These are phyloP conservation scores for Phaffomyces opuntiae DNA, from an alignment of 805 yeast species.

Conservation along the genomic window DNA sequence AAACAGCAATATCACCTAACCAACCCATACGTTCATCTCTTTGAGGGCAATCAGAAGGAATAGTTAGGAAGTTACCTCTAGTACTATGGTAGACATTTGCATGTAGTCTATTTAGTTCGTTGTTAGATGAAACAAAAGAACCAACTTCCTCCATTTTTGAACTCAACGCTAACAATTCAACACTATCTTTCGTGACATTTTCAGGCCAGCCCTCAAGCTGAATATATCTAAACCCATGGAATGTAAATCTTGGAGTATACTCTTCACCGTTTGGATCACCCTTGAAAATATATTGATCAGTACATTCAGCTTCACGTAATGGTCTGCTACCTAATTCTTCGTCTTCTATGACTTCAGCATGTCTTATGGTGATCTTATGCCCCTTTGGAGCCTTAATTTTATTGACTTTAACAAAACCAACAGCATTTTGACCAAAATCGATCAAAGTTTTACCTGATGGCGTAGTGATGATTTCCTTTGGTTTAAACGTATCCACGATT, in stretches of 20 bases:
- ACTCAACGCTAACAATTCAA: conserved; percentile 7
- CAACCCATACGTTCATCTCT: conserved; percentile 20
- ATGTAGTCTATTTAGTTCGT: conserved; percentile 9
- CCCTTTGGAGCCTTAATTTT: conserved; percentile 9
- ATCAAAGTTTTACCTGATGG: conserved; percentile 8
- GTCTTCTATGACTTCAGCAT: conserved; percentile 14
- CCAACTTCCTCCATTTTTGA: conserved; percentile 11
- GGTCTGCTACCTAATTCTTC: conserved; percentile 13
- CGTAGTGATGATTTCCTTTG: conserved; percentile 7
- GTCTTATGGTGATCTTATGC: conserved; percentile 6
- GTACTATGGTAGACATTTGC: conserved; percentile 12
- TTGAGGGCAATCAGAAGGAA: conserved; percentile 17
- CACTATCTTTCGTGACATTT: conserved; percentile 6
- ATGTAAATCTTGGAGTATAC: conserved; percentile 13
- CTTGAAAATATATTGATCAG: conserved; percentile 10
- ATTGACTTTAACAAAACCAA: conserved; percentile 12
- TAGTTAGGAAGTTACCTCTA: conserved; percentile 14
- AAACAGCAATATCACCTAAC: conserved; percentile 17
- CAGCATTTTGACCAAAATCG: conserved; percentile 15
- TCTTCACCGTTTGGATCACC: conserved; percentile 10
- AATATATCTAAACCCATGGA: conserved; percentile 13
- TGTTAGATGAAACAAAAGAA: conserved; percentile 8
- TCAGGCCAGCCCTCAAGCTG: conserved; percentile 14
- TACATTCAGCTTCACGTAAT: conserved; percentile 9
- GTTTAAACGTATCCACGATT: conserved; percentile 7